These are phyloP conservation scores for Dioscorea cayenensis DNA, from an alignment of 116 monocot species.

Conservation along the genomic window DNA sequence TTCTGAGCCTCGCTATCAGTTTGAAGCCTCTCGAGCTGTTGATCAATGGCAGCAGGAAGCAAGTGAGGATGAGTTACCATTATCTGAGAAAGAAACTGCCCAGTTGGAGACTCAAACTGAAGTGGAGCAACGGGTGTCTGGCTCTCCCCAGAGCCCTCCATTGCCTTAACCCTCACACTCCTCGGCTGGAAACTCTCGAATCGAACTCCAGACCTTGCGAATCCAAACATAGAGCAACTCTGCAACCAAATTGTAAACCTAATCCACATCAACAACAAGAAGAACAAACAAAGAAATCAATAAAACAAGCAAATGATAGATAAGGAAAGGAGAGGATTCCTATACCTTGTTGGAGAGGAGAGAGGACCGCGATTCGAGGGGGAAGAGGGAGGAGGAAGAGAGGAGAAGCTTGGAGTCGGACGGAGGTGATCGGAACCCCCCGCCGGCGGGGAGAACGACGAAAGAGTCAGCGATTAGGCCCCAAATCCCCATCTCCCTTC, in stretches of 20 bases:
- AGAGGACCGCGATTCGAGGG: not conserved
- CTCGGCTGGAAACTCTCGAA: conserved; percentile 17
- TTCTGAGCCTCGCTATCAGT: conserved; percentile 57
- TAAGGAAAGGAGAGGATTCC: not conserved
- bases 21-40: conserved; percentile 82
- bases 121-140: conserved; percentile 64
- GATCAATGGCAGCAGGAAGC: conserved; percentile 76
- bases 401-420: conserved; percentile 5
- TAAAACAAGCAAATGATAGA: not conserved
- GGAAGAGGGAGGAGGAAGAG: not conserved
- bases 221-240: conserved; percentile 27
- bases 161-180: conserved; percentile 52
- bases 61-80: conserved; percentile 92
- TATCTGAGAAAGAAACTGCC: conserved; percentile 84
- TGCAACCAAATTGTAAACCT: conserved; percentile 16
- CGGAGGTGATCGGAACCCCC: conserved; percentile 8
- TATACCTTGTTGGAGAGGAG: conserved; percentile 9
- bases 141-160: conserved; percentile 41
- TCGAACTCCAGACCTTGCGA: conserved; percentile 26
- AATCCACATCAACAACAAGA: not conserved
- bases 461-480: not conserved
- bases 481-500: conserved; percentile 6
- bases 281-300: not conserved
- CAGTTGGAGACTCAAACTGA: conserved; percentile 73
- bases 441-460: conserved; percentile 2